A percentile compares a stretch with the other conserved stretches of the same genome.
These are phyloP conservation scores for Aureobasidium sp. DNA, from an alignment of 2,329 filamentous ascomycete genomes.

Conservation along the genomic window DNA sequence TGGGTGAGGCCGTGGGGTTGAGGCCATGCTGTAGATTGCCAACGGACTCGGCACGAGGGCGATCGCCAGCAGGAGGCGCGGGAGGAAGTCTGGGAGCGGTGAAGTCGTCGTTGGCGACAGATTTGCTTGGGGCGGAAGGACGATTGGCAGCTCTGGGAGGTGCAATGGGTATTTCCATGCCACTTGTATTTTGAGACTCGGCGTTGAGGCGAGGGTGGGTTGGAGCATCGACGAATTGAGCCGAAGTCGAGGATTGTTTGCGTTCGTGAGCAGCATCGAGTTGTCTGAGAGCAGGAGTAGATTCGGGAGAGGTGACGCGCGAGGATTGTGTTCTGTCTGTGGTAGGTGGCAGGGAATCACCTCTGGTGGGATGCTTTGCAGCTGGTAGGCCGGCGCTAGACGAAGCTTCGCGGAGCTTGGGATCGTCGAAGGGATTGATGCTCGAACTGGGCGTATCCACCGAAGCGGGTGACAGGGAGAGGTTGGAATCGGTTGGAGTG, in stretches of 20 bases:
- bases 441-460: slow-evolving; percentile 32
- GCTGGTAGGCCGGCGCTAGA: slow-evolving; percentile 29
- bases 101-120: slow-evolving; percentile 35
- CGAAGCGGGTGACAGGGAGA: slow-evolving; percentile 30
- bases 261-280: slow-evolving; percentile 31
- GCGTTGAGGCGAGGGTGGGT: slow-evolving; percentile 20
- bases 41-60: slow-evolving; percentile 35
- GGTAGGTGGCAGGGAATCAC: slow-evolving; percentile 49
- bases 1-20: slow-evolving; percentile 24
- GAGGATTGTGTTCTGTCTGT: slow-evolving; percentile 30
- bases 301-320: slow-evolving; percentile 19
- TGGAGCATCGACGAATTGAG: slow-evolving; percentile 31
- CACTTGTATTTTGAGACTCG: slow-evolving; percentile 35
- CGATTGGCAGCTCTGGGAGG: slow-evolving; percentile 43
- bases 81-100: slow-evolving; percentile 40
- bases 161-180: slow-evolving; percentile 37
- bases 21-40: slow-evolving; percentile 39
- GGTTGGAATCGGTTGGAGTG: slow-evolving; percentile 12
- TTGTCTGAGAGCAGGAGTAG: slow-evolving; percentile 32
- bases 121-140: slow-evolving; percentile 38
- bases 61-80: slow-evolving; percentile 31
- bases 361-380: slow-evolving; percentile 42
- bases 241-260: slow-evolving; percentile 33
- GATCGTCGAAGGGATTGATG: slow-evolving; percentile 35
- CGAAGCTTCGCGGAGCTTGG: slow-evolving; percentile 28